Evolutionary conservation across 2,329 filamentous ascomycete species (phyloP), one percentile per base, ranked within the genome.

Genomic region (Trichoderma atrobrunneum): DNA sequence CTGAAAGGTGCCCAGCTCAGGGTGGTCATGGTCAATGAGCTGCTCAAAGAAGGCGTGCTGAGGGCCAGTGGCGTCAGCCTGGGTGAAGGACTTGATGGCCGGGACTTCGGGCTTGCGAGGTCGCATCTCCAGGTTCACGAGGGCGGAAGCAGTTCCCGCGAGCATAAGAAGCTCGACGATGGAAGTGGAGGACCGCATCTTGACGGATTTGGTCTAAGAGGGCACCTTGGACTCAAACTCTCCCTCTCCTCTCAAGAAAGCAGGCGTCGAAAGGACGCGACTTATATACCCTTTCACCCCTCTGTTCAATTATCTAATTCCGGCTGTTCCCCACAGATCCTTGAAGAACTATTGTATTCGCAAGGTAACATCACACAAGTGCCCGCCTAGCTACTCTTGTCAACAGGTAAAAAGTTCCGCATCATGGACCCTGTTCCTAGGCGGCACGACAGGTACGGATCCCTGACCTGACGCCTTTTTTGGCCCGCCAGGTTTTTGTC

Each of bases 1-100:
- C 51, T 87, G 81, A 80, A 94, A 96, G 3, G 83, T 88, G 36
- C 81, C 91, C 14, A 87, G 79, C n/a, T 80, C 80, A 1, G 87
- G 87, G 74, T 89, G 81, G 5, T 82, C 79, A 78, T 91, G 89
- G 76, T 91, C 88, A 63, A 90, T 86, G 69, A 87, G 81, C 78
- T 90, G 89, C 73, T 86, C 78, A 72, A 89, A 90, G 57, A 73
- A 76, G 54, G 72, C 76, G 43, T 63, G 28, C 11, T 14, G 26
- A 34, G 56, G 24, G 3, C 39, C 39, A 32, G 21, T 34, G 21
- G 32, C 26, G 39, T 43, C 39, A 4, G 34, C 30, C 18, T 24
- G 24, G 21, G 61, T 16, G 32, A 61, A 32, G 10, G 43, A n/a
- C 12, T 26, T 18, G 32, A 39, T 4, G 32, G 39, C 3, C 21